phyloP scores from a whole-genome alignment of 495 filamentous ascomycete species.

The Xylaria curta region DNA sequence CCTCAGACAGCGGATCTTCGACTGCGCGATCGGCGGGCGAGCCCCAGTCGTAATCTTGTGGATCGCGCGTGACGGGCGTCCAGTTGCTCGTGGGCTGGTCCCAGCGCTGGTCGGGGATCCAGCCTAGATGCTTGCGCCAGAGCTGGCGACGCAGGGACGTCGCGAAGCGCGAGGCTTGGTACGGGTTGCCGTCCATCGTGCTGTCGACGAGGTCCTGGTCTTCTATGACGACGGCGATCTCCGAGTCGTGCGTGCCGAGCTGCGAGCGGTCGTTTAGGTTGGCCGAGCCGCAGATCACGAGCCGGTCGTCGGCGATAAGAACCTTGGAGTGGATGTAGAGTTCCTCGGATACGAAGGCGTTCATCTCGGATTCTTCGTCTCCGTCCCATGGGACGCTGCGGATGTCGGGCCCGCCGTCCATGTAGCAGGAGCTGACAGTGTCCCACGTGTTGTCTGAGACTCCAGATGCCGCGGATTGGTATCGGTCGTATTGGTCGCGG shows the following conservation, averaged over 20 bases:
- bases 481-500: slow-evolving; percentile 58
- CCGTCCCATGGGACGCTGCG: slow-evolving; percentile 82
- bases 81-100: slow-evolving; percentile 72
- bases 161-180: slow-evolving; percentile 79
- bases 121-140: slow-evolving; percentile 89
- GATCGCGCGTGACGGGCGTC: slow-evolving; percentile 69
- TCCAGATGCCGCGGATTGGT: slow-evolving; percentile 69
- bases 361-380: slow-evolving; percentile 72
- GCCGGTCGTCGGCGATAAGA: slow-evolving; percentile 87
- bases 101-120: slow-evolving; percentile 73
- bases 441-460: slow-evolving; percentile 68
- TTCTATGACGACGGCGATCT: slow-evolving; percentile 82
- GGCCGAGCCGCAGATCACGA: slow-evolving; percentile 89
- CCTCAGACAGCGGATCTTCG: slow-evolving; percentile 71
- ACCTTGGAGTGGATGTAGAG: slow-evolving; percentile 95
- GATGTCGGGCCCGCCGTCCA: slow-evolving; percentile 80
- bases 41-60: slow-evolving; percentile 85
- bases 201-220: slow-evolving; percentile 74
- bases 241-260: slow-evolving; percentile 83
- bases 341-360: slow-evolving; percentile 91
- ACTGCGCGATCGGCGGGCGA: slow-evolving; percentile 76
- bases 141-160: slow-evolving; percentile 81
- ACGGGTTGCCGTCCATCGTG: slow-evolving; percentile 73
- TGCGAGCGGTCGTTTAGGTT: slow-evolving; percentile 97
- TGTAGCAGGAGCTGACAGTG: slow-evolving; percentile 80